Evolutionary conservation across 2,329 filamentous ascomycete species (phyloP), one percentile per base, ranked within the genome.

Genomic region (Fusarium virguliforme): DNA sequence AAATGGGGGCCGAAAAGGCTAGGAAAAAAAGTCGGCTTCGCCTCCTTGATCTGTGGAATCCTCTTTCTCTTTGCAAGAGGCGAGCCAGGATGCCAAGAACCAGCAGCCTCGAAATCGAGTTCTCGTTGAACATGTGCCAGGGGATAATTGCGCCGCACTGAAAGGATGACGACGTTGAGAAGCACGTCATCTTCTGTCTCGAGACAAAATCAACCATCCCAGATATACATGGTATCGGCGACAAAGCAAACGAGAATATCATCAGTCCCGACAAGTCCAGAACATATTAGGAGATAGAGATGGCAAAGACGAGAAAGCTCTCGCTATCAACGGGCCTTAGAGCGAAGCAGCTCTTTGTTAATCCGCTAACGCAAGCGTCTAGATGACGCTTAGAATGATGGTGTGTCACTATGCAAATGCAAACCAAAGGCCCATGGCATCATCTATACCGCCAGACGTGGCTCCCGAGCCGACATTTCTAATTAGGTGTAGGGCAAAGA

Each of bases 151-250:
- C 93, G 4, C 94, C 94, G 74, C 93, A 95, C 94, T 94, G 98
- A 81, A 97, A 89, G 79, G 40, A 98, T 88, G 18, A 91, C 86
- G 4, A 97, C 89, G 77, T 98, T 98, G 63, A 98, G 90, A 2
- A 98, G 86, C 94, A 97, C 97, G 79, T 98, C 95, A 73, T 97
- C 95, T 74, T 92, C 84, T 0, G 95, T 98, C 79, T 97, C 93
- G 1, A 95, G 84, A 0, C 95, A 91, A 81, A 97, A 98, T 94
- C 94, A 97, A 81, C 97, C 94, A 78, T 97, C 94, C 90, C 94
- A 95, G 0, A 94, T 97, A 73, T 98, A 97, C 1, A 89, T 89
- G 76, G 97, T 97, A 2, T 95, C 95, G 3, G 95, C 95, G 74
- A 97, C 91, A 78, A 98, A 98, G 82, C 94, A 97, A 2, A 95